Base-by-base conservation (phyloP, 257 asterid species). In the Fraxinus pennsylvanica region DNA sequence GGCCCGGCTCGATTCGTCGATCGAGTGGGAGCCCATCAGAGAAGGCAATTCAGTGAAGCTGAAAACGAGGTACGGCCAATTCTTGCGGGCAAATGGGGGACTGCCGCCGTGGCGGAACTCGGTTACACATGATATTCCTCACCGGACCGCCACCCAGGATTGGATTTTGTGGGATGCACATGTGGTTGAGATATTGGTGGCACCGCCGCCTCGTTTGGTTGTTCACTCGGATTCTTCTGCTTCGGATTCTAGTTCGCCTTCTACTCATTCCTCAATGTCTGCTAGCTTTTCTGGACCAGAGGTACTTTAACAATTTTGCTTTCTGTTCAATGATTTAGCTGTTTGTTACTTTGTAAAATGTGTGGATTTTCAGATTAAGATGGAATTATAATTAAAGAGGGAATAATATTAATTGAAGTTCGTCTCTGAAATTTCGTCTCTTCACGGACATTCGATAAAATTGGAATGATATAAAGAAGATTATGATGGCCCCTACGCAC, bases 71-170 rank as follows among this genome's bases (percentile, higher is more conserved):
- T 96, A 93, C 77, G 99, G 99, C 1, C 97, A 92, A 77, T 96
- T 83, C 35, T 73, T 96, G 79, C 74, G 98, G 73, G 99, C 92
- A 0, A 96, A 96, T 59, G 98, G 97, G 22, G 98, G 99, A 0
- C 21, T 90, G 72, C 97, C 97, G 25, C 99, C 99, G 73, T 96
- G 98, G 98, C 86, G 97, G 83, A 96, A 96, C 33, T 89, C 98
- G 9, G 86, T 96, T 19, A 93, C 99, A 19, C 99, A 93, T 79
- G 98, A 93, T 78, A 89, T 96, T 9, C 98, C 98, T 1, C 96
- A 90, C 39, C 86, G 98, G 84, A 90, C 94, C 72, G 77, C 84
- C 6, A 92, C 98, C 6, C 91, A 85, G 86, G 99, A 96, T 38
- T 96, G 94, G 97, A 81, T 96, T 75, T 74, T 74, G 4, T 96